Evolutionary conservation across 257 asterid species (phyloP), one percentile per base, ranked within the genome.

Genomic region (Lavandula angustifolia): DNA sequence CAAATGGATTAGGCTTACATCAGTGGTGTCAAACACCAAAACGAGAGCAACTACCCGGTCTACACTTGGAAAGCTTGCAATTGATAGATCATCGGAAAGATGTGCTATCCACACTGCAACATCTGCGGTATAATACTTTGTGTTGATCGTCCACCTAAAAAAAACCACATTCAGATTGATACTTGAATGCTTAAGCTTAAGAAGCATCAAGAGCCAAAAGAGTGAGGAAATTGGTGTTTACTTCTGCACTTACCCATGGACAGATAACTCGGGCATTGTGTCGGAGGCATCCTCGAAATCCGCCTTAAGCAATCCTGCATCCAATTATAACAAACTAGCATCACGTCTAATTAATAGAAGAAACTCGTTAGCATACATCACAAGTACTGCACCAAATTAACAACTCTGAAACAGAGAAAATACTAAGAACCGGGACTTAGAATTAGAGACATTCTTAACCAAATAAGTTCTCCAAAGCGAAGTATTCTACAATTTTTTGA

Each of bases 81-180:
- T 51, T 2, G 89, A 79, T 17, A 87, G 75, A 16, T 71, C 88
- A 37, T 86, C 89, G 49, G 68, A 75, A 63, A 90, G 88, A 83
- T 90, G 87, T 64, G 82, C 85, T 75, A 77, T 76, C 95, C 95
- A 87, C 33, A 94, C 62, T 62, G 89, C 76, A 75, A 86, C 91
- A 77, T 94, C 97, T 63, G 92, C 97, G 5, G 81, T 78, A 60
- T 94, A 94, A 63, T 94, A 94, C 75, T 90, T 94, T 32, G 97
- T 94, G 83, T 87, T 76, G 88, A 94, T 90, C 44, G 91, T 78
- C 97, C 95, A 94, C 81, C 97, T 87, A 77, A 57, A 53, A 42
- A 74, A 54, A 78, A 60, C 52, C 73, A 71, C 11, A 62, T 58
- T 52, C 68, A 62, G 71, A 55, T 6, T 7, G 52, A 68, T 37